Base-by-base conservation (phyloP, 148 eudicot species). In the Amaranthus hypochondriacus region DNA sequence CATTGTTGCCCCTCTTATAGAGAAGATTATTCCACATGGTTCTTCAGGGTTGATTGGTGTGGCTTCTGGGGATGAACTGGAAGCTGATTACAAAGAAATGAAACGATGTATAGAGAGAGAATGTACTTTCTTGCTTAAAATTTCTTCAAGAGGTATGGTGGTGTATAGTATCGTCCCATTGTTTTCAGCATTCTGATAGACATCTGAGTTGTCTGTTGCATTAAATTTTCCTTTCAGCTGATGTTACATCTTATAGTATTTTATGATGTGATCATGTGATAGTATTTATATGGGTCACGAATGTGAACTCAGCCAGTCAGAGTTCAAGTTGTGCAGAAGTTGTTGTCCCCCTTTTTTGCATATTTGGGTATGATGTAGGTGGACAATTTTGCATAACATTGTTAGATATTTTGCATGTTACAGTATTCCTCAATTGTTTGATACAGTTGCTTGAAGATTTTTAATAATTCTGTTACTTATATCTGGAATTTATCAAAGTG, bases 91-190 rank as follows among this genome's bases (percentile, higher is more conserved):
- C 75, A 82, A 66, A 71, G 79, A 84, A 81, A 87, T 95, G 9
- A 84, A 86, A 73, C 84, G 79, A 28, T 75, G 73, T 62, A 83
- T 95, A 71, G 92, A 87, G 51, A 83, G 77, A 71, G 90, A 92
- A 69, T 95, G 96, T 81, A 95, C 86, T 78, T 92, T 92, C 83
- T 76, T 95, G 58, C 84, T 95, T 76, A 92, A 89, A 69, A 92
- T 95, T 63, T 89, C 99, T 72, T 86, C 85, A 18, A 89, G 87
- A 79, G 98, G 98, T 92, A 73, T 68, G 44, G 43, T 69, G 21
- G 48, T 0, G 4, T 55, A 44, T 54, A 44, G 49, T 56, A 53
- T 55, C 70, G 46, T 3, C 66, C 47, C 49, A 39, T 71, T 64
- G 44, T 48, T 13, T 13, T 10, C 10, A 39, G 48, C 43, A 13